phyloP scores from a whole-genome alignment of 2,329 filamentous ascomycete species.

The Gliomastix tumulicola region DNA sequence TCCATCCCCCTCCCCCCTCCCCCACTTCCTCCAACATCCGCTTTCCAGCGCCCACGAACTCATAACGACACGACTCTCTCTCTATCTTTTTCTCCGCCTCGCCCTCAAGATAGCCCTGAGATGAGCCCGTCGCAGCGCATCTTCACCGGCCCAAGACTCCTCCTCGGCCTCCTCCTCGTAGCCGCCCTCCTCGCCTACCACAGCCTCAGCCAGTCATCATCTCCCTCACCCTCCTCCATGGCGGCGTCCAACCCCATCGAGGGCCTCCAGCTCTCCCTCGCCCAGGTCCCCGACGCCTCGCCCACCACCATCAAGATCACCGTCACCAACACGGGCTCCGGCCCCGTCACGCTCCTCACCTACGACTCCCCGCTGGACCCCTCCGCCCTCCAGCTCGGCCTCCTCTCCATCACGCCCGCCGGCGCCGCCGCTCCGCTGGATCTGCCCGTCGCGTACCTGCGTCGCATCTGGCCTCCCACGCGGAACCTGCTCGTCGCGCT shows the following conservation, averaged over 20 bases:
- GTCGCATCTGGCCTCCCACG: constrained; percentile 31
- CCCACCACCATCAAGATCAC: constrained; percentile 20
- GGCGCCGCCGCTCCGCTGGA: constrained; percentile 23
- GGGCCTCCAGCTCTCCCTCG: constrained; percentile 10
- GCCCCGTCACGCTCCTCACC: constrained; percentile 30
- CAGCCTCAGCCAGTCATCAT: too few species aligned
- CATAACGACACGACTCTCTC: too few species aligned
- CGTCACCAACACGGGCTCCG: constrained; percentile 30
- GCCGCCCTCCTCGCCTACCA: too few species aligned
- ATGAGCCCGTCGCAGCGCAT: too few species aligned
- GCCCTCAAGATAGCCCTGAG: too few species aligned
- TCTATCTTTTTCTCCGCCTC: too few species aligned
- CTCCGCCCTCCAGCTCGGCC: constrained; percentile 29
- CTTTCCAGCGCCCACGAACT: too few species aligned
- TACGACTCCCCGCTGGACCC: constrained; percentile 40
- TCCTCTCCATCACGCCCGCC: constrained; percentile 29
- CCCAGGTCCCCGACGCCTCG: constrained; percentile 13
- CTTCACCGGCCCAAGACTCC: too few species aligned
- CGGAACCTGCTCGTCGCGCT: constrained; percentile 29
- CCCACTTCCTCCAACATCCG: too few species aligned
- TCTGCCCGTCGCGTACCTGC: constrained; percentile 26
- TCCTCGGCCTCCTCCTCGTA: too few species aligned
- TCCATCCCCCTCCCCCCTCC: too few species aligned
- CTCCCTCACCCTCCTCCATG: too few species aligned
- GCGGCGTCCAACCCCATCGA: constrained; percentile 1